These are phyloP conservation scores for Pyronema domesticum DNA, from an alignment of 495 filamentous ascomycete species.

Conservation along the genomic window DNA sequence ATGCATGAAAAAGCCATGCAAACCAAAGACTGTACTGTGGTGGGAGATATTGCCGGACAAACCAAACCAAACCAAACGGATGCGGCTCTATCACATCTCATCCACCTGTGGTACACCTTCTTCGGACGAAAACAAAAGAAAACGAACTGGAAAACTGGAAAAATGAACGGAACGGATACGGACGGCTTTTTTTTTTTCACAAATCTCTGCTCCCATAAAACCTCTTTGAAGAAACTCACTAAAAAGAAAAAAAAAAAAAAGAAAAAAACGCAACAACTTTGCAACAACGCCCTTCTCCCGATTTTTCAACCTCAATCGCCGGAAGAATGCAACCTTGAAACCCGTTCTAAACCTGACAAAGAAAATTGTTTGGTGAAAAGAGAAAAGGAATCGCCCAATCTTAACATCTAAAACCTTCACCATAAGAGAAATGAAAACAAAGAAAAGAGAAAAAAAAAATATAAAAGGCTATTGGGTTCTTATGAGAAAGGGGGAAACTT, in stretches of 20 bases:
- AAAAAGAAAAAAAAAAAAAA: neutral
- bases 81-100: no score
- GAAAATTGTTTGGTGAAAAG: neutral
- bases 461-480: neutral
- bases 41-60: no score
- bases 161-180: neutral
- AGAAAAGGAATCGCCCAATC: neutral
- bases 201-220: neutral
- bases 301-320: slow-evolving; percentile 4
- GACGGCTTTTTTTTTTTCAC: neutral
- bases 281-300: neutral
- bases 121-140: neutral
- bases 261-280: neutral
- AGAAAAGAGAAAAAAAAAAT: neutral
- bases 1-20: no score
- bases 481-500: no score
- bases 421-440: neutral
- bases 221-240: no score
- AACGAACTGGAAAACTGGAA: neutral
- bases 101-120: neutral
- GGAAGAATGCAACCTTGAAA: slow-evolving; percentile 5
- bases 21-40: no score
- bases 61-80: no score
- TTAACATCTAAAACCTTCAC: neutral
- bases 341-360: slow-evolving; percentile 5